Evolutionary conservation across 2,329 filamentous ascomycete species (phyloP).

Genomic region (Aspergillaceae sp.): DNA sequence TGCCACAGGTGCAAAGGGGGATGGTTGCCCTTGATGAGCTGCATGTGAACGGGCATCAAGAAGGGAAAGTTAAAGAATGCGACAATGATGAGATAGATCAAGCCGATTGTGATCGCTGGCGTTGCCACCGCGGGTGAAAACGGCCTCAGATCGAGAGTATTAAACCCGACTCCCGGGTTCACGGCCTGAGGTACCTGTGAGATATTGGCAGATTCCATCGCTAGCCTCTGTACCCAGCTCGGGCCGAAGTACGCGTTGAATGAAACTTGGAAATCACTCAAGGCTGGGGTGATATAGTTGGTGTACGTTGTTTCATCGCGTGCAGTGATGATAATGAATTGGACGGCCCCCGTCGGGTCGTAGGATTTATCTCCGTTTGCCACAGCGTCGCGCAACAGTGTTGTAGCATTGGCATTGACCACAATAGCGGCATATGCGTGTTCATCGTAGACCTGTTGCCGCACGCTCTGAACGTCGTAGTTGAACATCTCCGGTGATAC

Average conservation of each 20-base stretch:
- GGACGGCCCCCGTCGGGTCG: conserved; percentile 50
- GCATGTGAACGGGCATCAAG: conserved; percentile 55
- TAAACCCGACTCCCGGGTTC: conserved; percentile 50
- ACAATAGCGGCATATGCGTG: conserved; percentile 54
- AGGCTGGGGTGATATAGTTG: conserved; percentile 46
- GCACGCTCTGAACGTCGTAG: conserved; percentile 48
- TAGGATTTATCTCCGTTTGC: conserved; percentile 49
- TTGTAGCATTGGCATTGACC: conserved; percentile 54
- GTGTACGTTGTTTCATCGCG: conserved; percentile 49
- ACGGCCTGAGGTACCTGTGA: conserved; percentile 45
- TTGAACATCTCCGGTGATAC: conserved; percentile 44
- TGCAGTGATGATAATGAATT: conserved; percentile 48
- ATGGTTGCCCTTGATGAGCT: conserved; percentile 47
- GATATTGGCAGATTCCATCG: conserved; percentile 34
- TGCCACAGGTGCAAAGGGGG: conserved; percentile 52
- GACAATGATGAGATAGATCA: conserved; percentile 61
- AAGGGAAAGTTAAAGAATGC: conserved; percentile 60
- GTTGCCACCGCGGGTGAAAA: conserved; percentile 48
- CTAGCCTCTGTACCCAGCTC: conserved; percentile 28
- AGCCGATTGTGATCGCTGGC: conserved; percentile 52
- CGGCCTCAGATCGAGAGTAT: conserved; percentile 49
- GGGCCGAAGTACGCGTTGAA: conserved; percentile 43
- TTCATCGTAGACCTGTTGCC: conserved; percentile 51
- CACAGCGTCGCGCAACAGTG: conserved; percentile 48
- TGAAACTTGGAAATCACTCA: conserved; percentile 41